phyloP scores from a whole-genome alignment of 352 stramenopile genomes.

The Phytophthora niederhauseri region DNA sequence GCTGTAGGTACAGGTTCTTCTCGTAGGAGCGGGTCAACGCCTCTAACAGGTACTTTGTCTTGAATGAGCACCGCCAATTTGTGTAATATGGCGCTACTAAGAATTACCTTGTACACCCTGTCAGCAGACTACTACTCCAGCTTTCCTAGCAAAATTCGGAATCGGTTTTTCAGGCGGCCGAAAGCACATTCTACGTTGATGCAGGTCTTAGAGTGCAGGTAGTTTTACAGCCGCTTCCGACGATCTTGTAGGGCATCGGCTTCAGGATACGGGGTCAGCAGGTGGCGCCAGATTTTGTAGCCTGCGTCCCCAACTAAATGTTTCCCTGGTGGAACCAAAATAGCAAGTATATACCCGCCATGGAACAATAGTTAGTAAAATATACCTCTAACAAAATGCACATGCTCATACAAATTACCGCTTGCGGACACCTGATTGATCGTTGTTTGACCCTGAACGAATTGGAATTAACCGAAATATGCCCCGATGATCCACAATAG shows the following conservation, averaged over 20 bases:
- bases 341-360: background rate
- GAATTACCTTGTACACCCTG: background rate
- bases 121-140: slow-evolving; percentile 13
- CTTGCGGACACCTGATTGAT: slow-evolving; percentile 23
- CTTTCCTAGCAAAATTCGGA: slow-evolving; percentile 13
- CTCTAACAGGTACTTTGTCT: background rate
- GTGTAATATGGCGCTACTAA: background rate
- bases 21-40: background rate
- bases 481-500: background rate
- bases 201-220: slow-evolving; percentile 11
- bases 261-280: slow-evolving; percentile 20
- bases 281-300: slow-evolving; percentile 18
- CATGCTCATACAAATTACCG: slow-evolving; percentile 1
- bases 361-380: background rate
- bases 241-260: slow-evolving; percentile 1
- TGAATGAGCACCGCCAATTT: background rate
- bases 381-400: background rate
- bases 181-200: slow-evolving; percentile 23
- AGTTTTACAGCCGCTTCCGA: slow-evolving; percentile 11
- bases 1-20: background rate
- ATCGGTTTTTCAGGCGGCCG: slow-evolving; percentile 20
- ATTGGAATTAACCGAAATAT: background rate
- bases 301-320: slow-evolving; percentile 13
- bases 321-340: too few relatives aligned
- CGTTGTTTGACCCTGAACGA: slow-evolving; percentile 13